These are phyloP conservation scores for Cyberlindnera bimundalis DNA, from an alignment of 805 yeast species.

Conservation along the genomic window DNA sequence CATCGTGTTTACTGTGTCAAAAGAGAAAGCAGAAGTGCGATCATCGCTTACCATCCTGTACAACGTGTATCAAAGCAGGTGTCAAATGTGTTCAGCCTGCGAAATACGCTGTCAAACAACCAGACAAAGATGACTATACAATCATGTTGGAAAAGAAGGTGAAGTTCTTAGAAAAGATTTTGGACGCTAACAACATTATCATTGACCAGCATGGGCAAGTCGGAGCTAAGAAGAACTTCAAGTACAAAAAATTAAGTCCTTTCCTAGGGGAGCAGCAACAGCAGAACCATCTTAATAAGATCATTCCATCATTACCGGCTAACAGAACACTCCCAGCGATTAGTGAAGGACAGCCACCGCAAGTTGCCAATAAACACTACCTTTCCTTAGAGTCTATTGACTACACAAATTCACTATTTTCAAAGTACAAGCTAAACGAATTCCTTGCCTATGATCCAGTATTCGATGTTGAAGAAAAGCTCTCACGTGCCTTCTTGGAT, in stretches of 20 bases:
- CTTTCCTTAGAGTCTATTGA: constrained; percentile 35
- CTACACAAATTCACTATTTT: constrained; percentile 39
- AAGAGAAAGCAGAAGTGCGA: constrained; percentile 63
- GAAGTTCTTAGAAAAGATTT: constrained; percentile 45
- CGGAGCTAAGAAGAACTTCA: constrained; percentile 31
- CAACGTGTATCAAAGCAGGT: constrained; percentile 63
- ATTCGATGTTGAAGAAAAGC: constrained; percentile 45
- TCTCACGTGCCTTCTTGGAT: constrained; percentile 49
- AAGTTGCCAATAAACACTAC: constrained; percentile 5
- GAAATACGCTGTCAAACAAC: constrained; percentile 44
- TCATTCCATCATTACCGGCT: constrained; percentile 2
- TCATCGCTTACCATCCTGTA: constrained; percentile 59
- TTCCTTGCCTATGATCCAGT: constrained; percentile 47
- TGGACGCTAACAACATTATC: constrained; percentile 32
- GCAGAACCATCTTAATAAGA: constrained; percentile 3
- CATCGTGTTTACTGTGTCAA: constrained; percentile 54
- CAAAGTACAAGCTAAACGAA: constrained; percentile 45
- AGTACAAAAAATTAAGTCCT: constrained; percentile 38
- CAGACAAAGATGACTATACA: constrained; percentile 55
- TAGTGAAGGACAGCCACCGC: constrained; percentile 6
- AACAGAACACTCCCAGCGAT: constrained; percentile 6
- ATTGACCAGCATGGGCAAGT: constrained; percentile 27
- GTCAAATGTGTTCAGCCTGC: constrained; percentile 63
- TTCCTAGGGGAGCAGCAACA: constrained; percentile 22
- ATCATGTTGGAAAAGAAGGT: constrained; percentile 52